Base-by-base conservation (phyloP, 2,329 filamentous ascomycete genomes). In the Alternaria panax region DNA sequence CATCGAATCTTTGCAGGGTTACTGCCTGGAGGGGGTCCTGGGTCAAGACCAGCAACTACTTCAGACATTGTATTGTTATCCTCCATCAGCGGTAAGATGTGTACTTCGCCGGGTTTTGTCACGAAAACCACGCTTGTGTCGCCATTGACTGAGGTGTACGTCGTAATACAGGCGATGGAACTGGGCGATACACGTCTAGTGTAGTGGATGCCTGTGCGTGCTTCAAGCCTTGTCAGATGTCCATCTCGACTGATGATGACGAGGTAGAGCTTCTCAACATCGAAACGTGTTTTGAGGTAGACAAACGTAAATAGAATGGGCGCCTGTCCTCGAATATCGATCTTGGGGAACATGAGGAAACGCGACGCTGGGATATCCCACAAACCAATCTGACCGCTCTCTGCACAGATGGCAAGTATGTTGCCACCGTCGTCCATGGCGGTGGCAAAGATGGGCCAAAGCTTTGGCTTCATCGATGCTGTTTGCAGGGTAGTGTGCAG, bases 361-460 rank as follows among this genome's bases (percentile, higher is more conserved):
- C 78, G 79, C 46, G 83, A 83, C 38, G 86, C 80, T 16, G 79
- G 76, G 4, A 91, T 79, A 64, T 86, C 86, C 87, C 90, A 93
- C 5, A 92, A 69, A 18, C 85, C 78, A 12, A 91, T 83, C 32
- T 81, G 83, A 46, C 84, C 82, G 42, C 81, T 80, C 5, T 84
- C 82, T 8, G 88, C 88, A 28, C 91, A 79, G 4, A 93, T 79
- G 1, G 90, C 90, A 30, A 92, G 79, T 84, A 87, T 89, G 40
- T 82, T 85, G 2, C 88, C 88, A 14, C 82, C 81, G 30, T 86
- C 84, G 59, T 92, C 88, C 30, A 92, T 85, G 0, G 88, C 83
- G 69, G 90, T 83, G 3, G 86, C 86, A 27, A 88, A 73, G 9
- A 92, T 75, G 12, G 78, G 78, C 78, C 78, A 80, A 1, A 80